These are phyloP conservation scores for Cylindrotheca fusiformis DNA, from an alignment of 108 stramenopile genomes.

Conservation along the genomic window DNA sequence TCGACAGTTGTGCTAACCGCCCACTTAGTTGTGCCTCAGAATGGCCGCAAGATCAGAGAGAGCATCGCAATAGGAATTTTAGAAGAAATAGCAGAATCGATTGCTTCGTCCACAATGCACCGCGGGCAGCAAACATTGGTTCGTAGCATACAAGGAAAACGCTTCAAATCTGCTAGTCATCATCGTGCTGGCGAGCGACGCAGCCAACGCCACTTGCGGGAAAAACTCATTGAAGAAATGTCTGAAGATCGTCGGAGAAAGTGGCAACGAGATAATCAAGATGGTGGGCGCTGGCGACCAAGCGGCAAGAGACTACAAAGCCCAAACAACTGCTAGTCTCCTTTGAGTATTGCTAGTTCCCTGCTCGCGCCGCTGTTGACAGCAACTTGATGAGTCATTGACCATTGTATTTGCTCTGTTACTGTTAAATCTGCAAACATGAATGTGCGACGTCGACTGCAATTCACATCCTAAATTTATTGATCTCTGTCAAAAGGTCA, in stretches of 20 bases:
- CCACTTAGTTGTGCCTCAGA: conserved; percentile 47
- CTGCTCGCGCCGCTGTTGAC: no score
- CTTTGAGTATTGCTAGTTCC: no score
- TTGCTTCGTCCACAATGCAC: conserved; percentile 42
- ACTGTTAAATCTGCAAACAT: no score
- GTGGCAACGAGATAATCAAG: conserved; percentile 79
- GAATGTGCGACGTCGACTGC: neutral
- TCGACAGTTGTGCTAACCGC: conserved; percentile 9
- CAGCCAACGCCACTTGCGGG: conserved; percentile 52
- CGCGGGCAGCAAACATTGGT: conserved; percentile 50
- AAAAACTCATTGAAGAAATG: conserved; percentile 78
- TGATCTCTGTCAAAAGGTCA: conserved; percentile 63
- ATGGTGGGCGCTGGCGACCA: conserved; percentile 75
- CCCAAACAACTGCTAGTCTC: conserved; percentile 49
- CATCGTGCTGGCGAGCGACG: conserved; percentile 53
- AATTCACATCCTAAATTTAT: neutral
- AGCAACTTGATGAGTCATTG: no score
- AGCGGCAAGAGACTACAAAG: conserved; percentile 53
- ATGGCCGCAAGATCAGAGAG: conserved; percentile 36
- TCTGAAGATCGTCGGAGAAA: conserved; percentile 67
- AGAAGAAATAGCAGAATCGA: conserved; percentile 39
- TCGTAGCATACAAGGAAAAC: conserved; percentile 46
- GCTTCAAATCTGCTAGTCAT: conserved; percentile 46
- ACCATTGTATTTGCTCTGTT: no score
- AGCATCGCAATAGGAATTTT: conserved; percentile 15